Evolutionary conservation across 768 basidiomycete genomes (phyloP).

Genomic region (Phlebiopsis gigantea): DNA sequence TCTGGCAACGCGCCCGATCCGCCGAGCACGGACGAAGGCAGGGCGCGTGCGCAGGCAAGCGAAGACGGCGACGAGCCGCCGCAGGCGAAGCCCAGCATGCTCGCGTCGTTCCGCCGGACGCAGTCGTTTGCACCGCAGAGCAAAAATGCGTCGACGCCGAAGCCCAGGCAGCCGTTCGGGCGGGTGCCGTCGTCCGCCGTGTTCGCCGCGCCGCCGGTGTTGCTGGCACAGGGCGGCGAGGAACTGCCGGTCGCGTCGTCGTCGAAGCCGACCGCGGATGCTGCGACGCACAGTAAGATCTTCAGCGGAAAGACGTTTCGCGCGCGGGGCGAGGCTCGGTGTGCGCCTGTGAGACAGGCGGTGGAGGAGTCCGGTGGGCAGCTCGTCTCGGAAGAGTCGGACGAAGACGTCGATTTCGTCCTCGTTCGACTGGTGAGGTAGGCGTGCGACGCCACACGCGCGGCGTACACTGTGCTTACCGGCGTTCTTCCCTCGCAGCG

Average conservation of each 20-base stretch:
- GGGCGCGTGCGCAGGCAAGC: background rate
- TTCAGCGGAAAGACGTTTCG: conserved; percentile 56
- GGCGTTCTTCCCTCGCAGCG: no score
- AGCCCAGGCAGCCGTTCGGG: background rate
- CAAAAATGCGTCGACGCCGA: conserved; percentile 6
- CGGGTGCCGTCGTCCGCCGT: conserved; percentile 11
- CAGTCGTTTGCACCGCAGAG: conserved; percentile 35
- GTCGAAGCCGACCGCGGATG: background rate
- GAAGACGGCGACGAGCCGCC: background rate
- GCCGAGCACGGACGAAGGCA: conserved; percentile 8
- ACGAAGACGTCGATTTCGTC: conserved; percentile 55
- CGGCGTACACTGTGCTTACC: background rate
- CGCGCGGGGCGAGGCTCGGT: conserved; percentile 64
- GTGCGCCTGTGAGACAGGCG: conserved; percentile 48
- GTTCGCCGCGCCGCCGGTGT: conserved; percentile 7
- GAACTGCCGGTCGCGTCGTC: conserved; percentile 14
- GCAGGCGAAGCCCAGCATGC: background rate
- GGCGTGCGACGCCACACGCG: conserved; percentile 19
- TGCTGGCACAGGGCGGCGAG: background rate
- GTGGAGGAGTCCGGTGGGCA: conserved; percentile 57
- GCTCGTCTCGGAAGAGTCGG: conserved; percentile 33
- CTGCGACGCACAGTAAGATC: conserved; percentile 28
- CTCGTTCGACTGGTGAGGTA: conserved; percentile 75
- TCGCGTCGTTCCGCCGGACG: background rate
- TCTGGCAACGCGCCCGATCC: conserved; percentile 10